Percentiles rank a stretch among this genome's conserved stretches.
These are phyloP conservation scores for Fusarium dlaminii DNA, from an alignment of 2,329 filamentous ascomycete species.

Conservation along the genomic window DNA sequence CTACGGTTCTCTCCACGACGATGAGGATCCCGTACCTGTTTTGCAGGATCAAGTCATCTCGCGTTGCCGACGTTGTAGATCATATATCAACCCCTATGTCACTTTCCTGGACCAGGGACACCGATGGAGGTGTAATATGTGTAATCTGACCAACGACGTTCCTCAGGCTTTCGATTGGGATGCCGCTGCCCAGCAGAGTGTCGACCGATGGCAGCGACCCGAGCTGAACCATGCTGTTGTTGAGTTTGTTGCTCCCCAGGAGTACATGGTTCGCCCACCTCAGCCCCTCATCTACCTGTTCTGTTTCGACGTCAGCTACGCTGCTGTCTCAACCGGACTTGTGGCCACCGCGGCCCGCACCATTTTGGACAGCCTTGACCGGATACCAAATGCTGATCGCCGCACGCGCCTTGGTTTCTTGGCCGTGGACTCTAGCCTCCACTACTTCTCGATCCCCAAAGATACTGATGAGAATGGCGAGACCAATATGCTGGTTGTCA, in stretches of 20 bases:
- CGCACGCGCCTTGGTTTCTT: slow-evolving; percentile 94
- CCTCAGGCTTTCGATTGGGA: slow-evolving; percentile 99
- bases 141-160: slow-evolving; percentile 97
- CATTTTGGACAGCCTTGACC: slow-evolving; percentile 92
- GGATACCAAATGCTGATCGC: slow-evolving; percentile 97
- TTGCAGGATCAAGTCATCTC: slow-evolving; percentile 98
- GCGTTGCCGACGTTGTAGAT: slow-evolving; percentile 91
- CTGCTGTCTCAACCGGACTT: slow-evolving; percentile 87
- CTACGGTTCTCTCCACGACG: slow-evolving; percentile 90
- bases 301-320: slow-evolving; percentile 92
- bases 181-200: slow-evolving; percentile 85
- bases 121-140: slow-evolving; percentile 99
- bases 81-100: slow-evolving; percentile 98
- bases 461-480: slow-evolving; percentile 87
- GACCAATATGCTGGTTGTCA: slow-evolving; percentile 91
- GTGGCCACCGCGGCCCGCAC: slow-evolving; percentile 92
- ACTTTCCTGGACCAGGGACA: slow-evolving; percentile 97
- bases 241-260: slow-evolving; percentile 96
- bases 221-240: slow-evolving; percentile 97
- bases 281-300: slow-evolving; percentile 96
- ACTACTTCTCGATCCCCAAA: slow-evolving; percentile 95
- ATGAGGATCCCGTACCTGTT: slow-evolving; percentile 89
- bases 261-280: slow-evolving; percentile 98
- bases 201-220: slow-evolving; percentile 90
- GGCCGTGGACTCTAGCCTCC: slow-evolving; percentile 91